Conservation (phyloP, 257 asterid genomes). For the Solanum chmielewskii region DNA sequence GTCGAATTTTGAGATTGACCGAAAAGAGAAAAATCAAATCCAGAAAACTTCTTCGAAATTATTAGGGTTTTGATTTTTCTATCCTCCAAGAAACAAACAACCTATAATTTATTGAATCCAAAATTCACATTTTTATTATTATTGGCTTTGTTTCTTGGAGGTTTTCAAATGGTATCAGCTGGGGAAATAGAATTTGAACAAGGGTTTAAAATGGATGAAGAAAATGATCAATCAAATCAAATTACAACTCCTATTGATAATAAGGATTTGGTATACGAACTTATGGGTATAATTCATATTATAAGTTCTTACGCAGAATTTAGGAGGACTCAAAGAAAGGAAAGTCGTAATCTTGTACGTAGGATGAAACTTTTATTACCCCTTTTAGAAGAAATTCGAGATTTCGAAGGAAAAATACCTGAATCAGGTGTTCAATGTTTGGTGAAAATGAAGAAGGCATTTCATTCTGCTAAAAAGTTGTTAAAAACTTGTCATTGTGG, state of each 20-base stretch:
- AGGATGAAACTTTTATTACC: constrained; percentile 53
- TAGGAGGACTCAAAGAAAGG: constrained; percentile 63
- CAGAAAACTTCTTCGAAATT: background rate
- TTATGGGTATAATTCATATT: constrained; percentile 32
- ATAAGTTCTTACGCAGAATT: constrained; percentile 44
- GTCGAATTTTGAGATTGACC: background rate
- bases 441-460: constrained; percentile 44
- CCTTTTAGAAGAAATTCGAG: constrained; percentile 46
- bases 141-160: background rate
- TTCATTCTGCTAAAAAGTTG: constrained; percentile 57
- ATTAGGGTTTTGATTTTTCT: background rate
- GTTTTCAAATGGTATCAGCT: background rate
- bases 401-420: constrained; percentile 20
- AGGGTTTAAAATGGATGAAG: constrained; percentile 18
- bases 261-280: constrained; percentile 36
- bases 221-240: constrained; percentile 8
- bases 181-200: constrained; percentile 3
- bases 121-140: background rate
- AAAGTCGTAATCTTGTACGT: constrained; percentile 41
- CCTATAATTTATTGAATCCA: background rate
- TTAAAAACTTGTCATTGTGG: constrained; percentile 58
- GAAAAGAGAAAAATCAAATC: background rate
- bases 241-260: constrained; percentile 8
- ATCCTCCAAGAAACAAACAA: background rate
- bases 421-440: constrained; percentile 32